These are phyloP conservation scores for Micractinium sp. DNA, from an alignment of 139 green algal genomes.

Conservation along the genomic window DNA sequence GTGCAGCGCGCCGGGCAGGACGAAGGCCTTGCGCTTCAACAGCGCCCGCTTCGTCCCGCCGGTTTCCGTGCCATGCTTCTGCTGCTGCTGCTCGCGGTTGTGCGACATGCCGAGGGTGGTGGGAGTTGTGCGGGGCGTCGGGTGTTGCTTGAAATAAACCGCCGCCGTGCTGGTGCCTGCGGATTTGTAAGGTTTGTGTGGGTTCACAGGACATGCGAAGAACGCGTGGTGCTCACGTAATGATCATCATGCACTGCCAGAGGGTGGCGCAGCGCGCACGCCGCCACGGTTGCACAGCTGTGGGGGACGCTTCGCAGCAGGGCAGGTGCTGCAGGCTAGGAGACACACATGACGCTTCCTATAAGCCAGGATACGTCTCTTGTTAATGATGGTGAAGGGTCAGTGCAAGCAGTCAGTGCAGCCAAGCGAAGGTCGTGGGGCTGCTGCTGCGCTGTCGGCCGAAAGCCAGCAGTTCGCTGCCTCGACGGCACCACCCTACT, in stretches of 20 bases:
- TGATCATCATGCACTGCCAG: too few species aligned
- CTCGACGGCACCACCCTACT: background rate
- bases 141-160: too few species aligned
- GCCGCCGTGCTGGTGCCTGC: too few species aligned
- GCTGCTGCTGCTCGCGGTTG: background rate
- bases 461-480: background rate
- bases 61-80: background rate
- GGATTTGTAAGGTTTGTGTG: too few species aligned
- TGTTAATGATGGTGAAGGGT: background rate
- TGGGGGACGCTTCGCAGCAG: background rate
- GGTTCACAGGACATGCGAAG: too few species aligned
- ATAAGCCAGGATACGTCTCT: background rate
- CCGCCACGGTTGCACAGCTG: too few species aligned
- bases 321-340: background rate
- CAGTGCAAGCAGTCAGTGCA: background rate
- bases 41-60: background rate
- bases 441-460: background rate
- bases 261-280: too few species aligned
- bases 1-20: conserved; percentile 11
- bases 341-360: too few species aligned
- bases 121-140: too few species aligned
- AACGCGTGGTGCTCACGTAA: too few species aligned
- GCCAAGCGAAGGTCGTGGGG: background rate
- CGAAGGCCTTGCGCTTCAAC: background rate
- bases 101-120: too few species aligned